phyloP scores from a whole-genome alignment of 805 yeast species.

The Ogataea pini region DNA sequence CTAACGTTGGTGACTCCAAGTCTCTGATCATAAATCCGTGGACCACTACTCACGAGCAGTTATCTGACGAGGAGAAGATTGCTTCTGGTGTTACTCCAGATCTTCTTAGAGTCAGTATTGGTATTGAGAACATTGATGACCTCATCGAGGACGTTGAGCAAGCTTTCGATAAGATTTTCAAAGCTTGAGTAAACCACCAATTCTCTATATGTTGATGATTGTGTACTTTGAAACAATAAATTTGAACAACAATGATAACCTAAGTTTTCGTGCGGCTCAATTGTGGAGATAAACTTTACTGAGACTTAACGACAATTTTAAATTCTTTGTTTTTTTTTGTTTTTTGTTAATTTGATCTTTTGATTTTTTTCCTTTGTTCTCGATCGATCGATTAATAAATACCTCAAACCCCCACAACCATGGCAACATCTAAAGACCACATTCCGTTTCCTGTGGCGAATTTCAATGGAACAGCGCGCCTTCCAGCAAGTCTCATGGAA shows the following conservation, averaged over 20 bases:
- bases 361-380: no score
- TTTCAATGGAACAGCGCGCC: not conserved
- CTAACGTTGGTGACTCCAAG: conserved; percentile 96
- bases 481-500: conserved; percentile 19
- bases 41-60: conserved; percentile 94
- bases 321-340: no score
- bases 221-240: not conserved
- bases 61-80: conserved; percentile 74
- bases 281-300: not conserved
- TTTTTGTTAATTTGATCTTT: not conserved
- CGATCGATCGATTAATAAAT: no score
- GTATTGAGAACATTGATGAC: conserved; percentile 90
- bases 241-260: not conserved
- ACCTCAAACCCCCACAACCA: not conserved
- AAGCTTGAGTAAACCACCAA: not conserved
- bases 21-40: conserved; percentile 95
- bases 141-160: conserved; percentile 86
- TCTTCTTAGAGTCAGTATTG: conserved; percentile 84
- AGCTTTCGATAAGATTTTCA: conserved; percentile 67
- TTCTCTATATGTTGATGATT: no score
- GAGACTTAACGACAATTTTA: no score
- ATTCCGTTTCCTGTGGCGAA: conserved; percentile 18
- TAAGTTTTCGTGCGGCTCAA: conserved; percentile 1
- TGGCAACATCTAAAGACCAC: conserved; percentile 4
- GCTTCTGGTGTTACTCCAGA: conserved; percentile 89